These are phyloP conservation scores for Cinnamomum micranthum DNA, from an alignment of 164 flowering plant genomes.

Conservation along the genomic window DNA sequence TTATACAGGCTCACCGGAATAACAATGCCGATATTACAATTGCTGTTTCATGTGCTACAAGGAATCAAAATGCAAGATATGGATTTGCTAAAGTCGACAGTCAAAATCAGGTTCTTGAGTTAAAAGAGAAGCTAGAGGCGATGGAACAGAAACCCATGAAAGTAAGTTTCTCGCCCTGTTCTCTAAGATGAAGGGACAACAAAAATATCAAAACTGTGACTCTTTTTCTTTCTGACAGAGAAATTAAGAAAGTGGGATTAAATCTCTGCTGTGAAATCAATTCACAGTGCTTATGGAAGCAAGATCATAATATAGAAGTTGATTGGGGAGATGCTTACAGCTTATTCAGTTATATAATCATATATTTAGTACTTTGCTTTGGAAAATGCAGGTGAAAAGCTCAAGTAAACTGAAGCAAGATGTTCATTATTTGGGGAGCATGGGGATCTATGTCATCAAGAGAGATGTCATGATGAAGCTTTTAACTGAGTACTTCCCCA, in stretches of 20 bases:
- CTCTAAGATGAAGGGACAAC: neutral
- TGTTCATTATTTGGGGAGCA: slow-evolving; percentile 27
- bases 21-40: slow-evolving; percentile 62
- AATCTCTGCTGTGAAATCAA: neutral
- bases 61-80: slow-evolving; percentile 36
- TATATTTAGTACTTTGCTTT: neutral
- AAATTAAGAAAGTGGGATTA: neutral
- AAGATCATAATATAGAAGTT: neutral
- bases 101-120: slow-evolving; percentile 35
- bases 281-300: neutral
- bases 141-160: slow-evolving; percentile 7
- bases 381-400: slow-evolving; percentile 25
- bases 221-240: too few species aligned
- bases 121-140: slow-evolving; percentile 23
- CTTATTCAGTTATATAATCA: too few species aligned
- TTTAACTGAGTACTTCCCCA: slow-evolving; percentile 48
- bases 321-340: too few species aligned
- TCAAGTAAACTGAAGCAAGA: slow-evolving; percentile 13
- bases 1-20: slow-evolving; percentile 50
- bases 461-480: slow-evolving; percentile 52
- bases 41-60: slow-evolving; percentile 30
- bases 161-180: slow-evolving; percentile 24
- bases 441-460: slow-evolving; percentile 71
- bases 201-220: neutral
- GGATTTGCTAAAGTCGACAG: slow-evolving; percentile 44